Percentiles rank a stretch among this genome's conserved stretches.
Conservation (phyloP, 1,284 basidiomycete species). For the Austroboletus niveus region DNA sequence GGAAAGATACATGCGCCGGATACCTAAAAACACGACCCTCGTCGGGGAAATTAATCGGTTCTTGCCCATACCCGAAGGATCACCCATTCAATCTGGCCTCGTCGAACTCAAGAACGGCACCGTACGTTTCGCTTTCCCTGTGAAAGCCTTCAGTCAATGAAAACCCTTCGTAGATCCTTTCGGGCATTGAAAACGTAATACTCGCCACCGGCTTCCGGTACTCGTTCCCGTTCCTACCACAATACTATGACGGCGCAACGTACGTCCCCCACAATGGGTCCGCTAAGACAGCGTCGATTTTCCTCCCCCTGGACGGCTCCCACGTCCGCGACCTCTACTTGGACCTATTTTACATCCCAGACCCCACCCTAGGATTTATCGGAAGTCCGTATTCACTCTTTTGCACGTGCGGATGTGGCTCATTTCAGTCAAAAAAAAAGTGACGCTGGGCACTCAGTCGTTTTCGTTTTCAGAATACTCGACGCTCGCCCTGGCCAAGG, state of each 20-base stretch:
- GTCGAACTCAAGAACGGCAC: conserved; percentile 17
- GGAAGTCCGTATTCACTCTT: conserved; percentile 3
- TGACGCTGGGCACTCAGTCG: not conserved
- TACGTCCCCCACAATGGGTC: conserved; percentile 3
- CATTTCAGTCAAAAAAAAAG: too few relatives aligned
- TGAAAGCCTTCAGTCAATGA: not conserved
- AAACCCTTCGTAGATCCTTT: conserved; percentile 5
- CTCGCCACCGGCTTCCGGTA: conserved; percentile 11
- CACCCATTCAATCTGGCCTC: conserved; percentile 10
- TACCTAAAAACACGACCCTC: conserved; percentile 13
- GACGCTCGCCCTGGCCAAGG: conserved; percentile 16
- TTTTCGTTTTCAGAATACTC: conserved; percentile 2
- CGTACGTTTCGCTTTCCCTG: not conserved
- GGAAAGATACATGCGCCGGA: conserved; percentile 1
- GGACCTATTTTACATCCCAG: conserved; percentile 13
- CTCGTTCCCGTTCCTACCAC: conserved; percentile 14
- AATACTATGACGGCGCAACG: conserved; percentile 12
- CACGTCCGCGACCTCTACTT: conserved; percentile 19
- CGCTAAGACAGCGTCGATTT: not conserved
- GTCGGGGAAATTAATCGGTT: conserved; percentile 17
- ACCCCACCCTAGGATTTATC: conserved; percentile 19
- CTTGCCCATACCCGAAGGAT: conserved; percentile 4
- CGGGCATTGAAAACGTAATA: conserved; percentile 13
- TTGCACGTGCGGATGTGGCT: too few relatives aligned
- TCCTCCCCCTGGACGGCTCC: conserved; percentile 10